A percentile compares a stretch with the other conserved stretches of the same genome.
phyloP scores from a whole-genome alignment of 2,329 filamentous ascomycete genomes.

The Monosporascus ibericus region DNA sequence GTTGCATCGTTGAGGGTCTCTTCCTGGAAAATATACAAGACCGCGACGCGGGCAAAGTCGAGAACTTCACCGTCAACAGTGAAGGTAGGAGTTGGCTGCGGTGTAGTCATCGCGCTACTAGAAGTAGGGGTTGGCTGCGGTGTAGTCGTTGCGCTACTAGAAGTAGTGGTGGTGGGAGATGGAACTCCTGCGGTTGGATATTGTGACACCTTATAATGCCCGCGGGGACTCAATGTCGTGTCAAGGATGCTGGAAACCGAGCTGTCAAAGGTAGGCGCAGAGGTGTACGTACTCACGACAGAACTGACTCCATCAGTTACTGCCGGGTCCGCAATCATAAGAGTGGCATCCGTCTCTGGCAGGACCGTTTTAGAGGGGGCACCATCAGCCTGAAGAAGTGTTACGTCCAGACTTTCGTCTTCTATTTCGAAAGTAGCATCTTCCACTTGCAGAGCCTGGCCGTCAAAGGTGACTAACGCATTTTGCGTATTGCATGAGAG shows the following conservation, averaged over 20 bases:
- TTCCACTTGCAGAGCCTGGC: conserved; percentile 35
- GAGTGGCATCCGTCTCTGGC: conserved; percentile 27
- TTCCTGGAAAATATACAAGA: conserved; percentile 57
- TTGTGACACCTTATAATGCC: conserved; percentile 7
- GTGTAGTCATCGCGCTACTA: conserved; percentile 14
- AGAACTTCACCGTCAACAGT: conserved; percentile 48
- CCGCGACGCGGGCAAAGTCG: conserved; percentile 58
- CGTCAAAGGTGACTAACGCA: conserved; percentile 78
- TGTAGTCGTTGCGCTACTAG: conserved; percentile 14
- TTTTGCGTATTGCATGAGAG: conserved; percentile 83
- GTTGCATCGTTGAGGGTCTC: conserved; percentile 44
- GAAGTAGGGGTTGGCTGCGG: conserved; percentile 17
- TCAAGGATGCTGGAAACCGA: conserved; percentile 25
- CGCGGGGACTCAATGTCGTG: conserved; percentile 21
- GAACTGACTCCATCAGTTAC: conserved; percentile 13
- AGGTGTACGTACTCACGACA: conserved; percentile 18
- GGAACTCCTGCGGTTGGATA: conserved; percentile 12
- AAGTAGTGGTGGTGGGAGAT: conserved; percentile 11
- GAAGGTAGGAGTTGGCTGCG: conserved; percentile 33
- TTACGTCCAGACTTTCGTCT: conserved; percentile 13
- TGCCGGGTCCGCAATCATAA: conserved; percentile 20
- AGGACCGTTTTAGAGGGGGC: conserved; percentile 16
- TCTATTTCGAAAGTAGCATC: conserved; percentile 20
- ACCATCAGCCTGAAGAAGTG: conserved; percentile 10
- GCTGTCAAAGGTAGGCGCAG: conserved; percentile 6